These are phyloP conservation scores for Penicillium sp. DNA, from an alignment of 2,329 filamentous ascomycete genomes.

Conservation along the genomic window DNA sequence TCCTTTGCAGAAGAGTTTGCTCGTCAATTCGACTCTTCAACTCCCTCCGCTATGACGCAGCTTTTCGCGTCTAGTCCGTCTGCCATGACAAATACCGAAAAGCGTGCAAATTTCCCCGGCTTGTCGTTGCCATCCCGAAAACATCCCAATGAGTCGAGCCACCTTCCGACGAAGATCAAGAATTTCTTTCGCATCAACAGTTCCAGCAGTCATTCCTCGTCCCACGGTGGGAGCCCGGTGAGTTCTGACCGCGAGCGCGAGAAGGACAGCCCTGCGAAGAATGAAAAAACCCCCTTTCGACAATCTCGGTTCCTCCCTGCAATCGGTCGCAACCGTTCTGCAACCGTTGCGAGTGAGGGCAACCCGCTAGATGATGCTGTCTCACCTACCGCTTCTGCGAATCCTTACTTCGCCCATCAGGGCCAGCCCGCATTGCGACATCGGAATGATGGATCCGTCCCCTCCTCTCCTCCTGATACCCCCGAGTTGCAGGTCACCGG, in stretches of 20 bases:
- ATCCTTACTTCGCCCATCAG: conserved; percentile 97
- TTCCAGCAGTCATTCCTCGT: conserved; percentile 50
- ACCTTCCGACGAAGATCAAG: conserved; percentile 67
- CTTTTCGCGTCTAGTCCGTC: conserved; percentile 47
- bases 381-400: conserved; percentile 90
- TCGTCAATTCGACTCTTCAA: conserved; percentile 3
- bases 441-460: conserved; percentile 90
- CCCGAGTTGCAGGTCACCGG: conserved; percentile 75
- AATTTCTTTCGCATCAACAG: conserved; percentile 71
- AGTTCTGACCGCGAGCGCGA: conserved; percentile 37
- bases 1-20: conserved; percentile 7
- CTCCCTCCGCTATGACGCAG: conserved; percentile 45
- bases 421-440: conserved; percentile 90
- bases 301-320: conserved; percentile 88
- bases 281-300: conserved; percentile 72
- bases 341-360: conserved; percentile 90
- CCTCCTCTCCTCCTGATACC: conserved; percentile 89
- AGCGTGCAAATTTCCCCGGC: conserved; percentile 51
- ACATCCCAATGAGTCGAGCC: conserved; percentile 48
- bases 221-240: conserved; percentile 37
- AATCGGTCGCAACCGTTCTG: conserved; percentile 83
- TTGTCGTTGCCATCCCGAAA: conserved; percentile 52
- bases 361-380: conserved; percentile 85
- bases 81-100: conserved; percentile 47
- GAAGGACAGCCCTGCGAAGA: conserved; percentile 54